Conservation (phyloP, 225 moss, liverwort and hornwort species). For the Antitrichia curtipendula region DNA sequence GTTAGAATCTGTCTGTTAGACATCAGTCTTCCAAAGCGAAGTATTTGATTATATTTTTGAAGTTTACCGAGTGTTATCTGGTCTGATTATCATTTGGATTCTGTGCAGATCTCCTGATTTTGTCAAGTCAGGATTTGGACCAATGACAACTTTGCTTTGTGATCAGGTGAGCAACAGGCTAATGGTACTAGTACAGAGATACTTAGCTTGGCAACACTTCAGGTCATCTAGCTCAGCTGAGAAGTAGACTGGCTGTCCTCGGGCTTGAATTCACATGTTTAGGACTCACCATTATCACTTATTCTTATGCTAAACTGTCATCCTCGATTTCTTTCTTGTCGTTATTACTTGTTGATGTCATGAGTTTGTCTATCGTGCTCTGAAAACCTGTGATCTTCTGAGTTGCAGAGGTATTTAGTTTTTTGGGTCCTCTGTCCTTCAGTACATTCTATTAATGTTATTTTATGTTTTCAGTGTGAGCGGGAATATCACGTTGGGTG, state of each 20-base stretch:
- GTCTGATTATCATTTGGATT: neutral
- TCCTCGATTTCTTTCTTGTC: neutral
- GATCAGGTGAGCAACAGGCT: slow-evolving; percentile 61
- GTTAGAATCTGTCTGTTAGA: neutral
- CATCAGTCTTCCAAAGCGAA: neutral
- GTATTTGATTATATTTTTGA: neutral
- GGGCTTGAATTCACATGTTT: neutral
- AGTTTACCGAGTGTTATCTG: neutral
- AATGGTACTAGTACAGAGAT: neutral
- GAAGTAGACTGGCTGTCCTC: neutral
- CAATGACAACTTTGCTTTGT: slow-evolving; percentile 90
- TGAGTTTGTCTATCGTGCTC: neutral
- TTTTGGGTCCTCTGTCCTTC: neutral
- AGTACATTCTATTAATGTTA: neutral
- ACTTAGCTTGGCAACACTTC: neutral
- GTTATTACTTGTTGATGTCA: neutral
- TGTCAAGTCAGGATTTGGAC: slow-evolving; percentile 80
- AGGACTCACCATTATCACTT: neutral
- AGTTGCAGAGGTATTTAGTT: neutral
- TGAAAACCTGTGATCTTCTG: neutral
- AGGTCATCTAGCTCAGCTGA: neutral
- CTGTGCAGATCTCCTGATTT: slow-evolving; percentile 77
- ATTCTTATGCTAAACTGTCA: neutral
- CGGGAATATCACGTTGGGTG: slow-evolving; percentile 96
- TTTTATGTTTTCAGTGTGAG: slow-evolving; percentile 60